phyloP scores from a whole-genome alignment of 345 rosid genomes.

The Rhodamnia rubescens region DNA sequence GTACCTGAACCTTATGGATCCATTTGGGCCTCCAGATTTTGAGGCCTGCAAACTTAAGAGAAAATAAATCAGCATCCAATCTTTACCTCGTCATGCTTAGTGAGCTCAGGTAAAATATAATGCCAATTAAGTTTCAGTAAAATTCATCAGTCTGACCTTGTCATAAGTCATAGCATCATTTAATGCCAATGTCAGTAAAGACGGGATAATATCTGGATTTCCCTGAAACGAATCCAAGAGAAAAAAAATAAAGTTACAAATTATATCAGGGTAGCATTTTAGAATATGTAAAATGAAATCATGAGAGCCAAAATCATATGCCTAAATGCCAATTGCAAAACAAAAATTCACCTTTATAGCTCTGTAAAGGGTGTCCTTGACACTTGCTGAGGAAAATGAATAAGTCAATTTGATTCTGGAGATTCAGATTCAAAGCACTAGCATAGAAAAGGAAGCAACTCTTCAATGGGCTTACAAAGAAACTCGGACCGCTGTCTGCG shows the following conservation, averaged over 20 bases:
- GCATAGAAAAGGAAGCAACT: neutral
- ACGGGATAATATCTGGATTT: slow-evolving; percentile 60
- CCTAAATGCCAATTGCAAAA: neutral
- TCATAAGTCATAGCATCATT: slow-evolving; percentile 83
- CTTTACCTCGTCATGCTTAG: neutral
- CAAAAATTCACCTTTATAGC: slow-evolving; percentile 36
- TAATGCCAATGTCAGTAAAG: slow-evolving; percentile 58
- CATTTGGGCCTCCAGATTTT: slow-evolving; percentile 92
- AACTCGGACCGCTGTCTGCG: slow-evolving; percentile 87
- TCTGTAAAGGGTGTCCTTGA: slow-evolving; percentile 35
- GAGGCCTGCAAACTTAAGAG: slow-evolving; percentile 49
- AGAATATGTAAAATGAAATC: neutral
- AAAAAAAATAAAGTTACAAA: neutral
- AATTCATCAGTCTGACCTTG: slow-evolving; percentile 44
- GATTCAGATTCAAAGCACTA: neutral
- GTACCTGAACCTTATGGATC: slow-evolving; percentile 86
- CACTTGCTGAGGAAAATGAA: slow-evolving; percentile 33
- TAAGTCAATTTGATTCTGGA: neutral
- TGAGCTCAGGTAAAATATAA: neutral
- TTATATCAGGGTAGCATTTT: neutral
- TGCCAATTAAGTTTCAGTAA: neutral
- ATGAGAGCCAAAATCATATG: neutral
- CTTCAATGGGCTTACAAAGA: slow-evolving; percentile 33
- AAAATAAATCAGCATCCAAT: slow-evolving; percentile 7
- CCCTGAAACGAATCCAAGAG: slow-evolving; percentile 18